phyloP scores from a whole-genome alignment of 2,329 filamentous ascomycete species.

The Neophaeococcomyces mojaviensis region DNA sequence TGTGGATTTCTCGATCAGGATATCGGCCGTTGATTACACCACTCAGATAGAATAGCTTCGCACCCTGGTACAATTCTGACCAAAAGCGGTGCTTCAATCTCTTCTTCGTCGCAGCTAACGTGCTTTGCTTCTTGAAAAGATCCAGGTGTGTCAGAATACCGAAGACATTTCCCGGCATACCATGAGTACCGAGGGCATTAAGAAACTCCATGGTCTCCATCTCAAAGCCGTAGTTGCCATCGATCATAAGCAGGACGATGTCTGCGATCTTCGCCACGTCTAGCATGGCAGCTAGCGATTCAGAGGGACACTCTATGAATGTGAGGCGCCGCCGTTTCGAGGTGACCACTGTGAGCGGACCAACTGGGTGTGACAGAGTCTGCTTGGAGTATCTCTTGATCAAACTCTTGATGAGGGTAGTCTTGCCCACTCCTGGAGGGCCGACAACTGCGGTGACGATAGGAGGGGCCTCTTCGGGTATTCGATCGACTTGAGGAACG shows the following conservation, averaged over 20 bases:
- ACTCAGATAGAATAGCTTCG: constrained; percentile 92
- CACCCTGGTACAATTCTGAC: constrained; percentile 94
- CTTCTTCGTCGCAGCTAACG: constrained; percentile 90
- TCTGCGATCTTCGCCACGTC: constrained; percentile 96
- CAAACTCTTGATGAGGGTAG: constrained; percentile 87
- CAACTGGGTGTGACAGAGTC: constrained; percentile 78
- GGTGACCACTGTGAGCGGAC: constrained; percentile 90
- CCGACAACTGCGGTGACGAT: constrained; percentile 90
- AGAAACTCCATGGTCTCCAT: constrained; percentile 99
- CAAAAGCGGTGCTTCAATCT: constrained; percentile 90
- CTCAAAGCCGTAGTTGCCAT: constrained; percentile 97
- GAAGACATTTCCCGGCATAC: constrained; percentile 98
- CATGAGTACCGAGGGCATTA: constrained; percentile 83
- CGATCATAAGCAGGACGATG: constrained; percentile 95
- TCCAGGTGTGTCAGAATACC: constrained; percentile 94
- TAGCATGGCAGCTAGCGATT: constrained; percentile 92
- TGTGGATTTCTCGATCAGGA: constrained; percentile 92
- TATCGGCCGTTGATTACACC: constrained; percentile 96
- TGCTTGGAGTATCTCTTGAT: constrained; percentile 95
- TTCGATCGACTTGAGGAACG: constrained; percentile 89
- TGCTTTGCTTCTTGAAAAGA: constrained; percentile 87
- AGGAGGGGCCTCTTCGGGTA: constrained; percentile 91
- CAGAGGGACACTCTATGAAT: constrained; percentile 89
- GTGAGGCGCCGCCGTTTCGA: constrained; percentile 92
- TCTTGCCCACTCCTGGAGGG: constrained; percentile 91